Evolutionary conservation across 345 rosid species (phyloP).

Genomic region (Acer saccharum): DNA sequence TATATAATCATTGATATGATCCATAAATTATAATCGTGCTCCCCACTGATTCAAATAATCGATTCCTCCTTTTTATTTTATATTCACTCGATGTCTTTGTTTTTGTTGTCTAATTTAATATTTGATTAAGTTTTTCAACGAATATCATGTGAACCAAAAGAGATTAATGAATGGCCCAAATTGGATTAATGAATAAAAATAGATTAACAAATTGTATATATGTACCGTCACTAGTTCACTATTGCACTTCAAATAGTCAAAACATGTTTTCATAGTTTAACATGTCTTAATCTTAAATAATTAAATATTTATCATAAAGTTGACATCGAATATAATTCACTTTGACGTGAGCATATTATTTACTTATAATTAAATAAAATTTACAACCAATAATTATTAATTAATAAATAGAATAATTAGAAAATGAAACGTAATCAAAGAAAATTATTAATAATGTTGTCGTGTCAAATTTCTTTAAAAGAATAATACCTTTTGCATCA

Average conservation of each 20-base stretch:
- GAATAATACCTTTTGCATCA: too few relatives aligned
- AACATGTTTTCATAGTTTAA: too few relatives aligned
- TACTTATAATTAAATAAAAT: too few relatives aligned
- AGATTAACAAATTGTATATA: background rate
- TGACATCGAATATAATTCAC: background rate
- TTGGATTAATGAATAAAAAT: background rate
- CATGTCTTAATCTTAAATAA: background rate
- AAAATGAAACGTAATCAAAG: too few relatives aligned
- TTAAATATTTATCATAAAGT: too few relatives aligned
- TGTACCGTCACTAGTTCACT: too few relatives aligned
- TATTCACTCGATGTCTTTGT: background rate
- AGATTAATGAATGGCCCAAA: background rate
- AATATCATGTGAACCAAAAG: background rate
- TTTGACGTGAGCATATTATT: too few relatives aligned
- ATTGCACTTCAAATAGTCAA: too few relatives aligned
- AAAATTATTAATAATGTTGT: too few relatives aligned
- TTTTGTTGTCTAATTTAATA: background rate
- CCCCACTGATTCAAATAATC: background rate
- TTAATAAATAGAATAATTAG: too few relatives aligned
- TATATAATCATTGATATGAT: background rate
- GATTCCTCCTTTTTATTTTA: background rate
- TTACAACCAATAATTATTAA: background rate
- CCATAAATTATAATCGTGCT: background rate
- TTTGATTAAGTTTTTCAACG: background rate
- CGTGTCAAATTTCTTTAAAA: too few relatives aligned